These are phyloP conservation scores for Aspergillus piperis DNA, from an alignment of 2,329 filamentous ascomycete genomes.

Conservation along the genomic window DNA sequence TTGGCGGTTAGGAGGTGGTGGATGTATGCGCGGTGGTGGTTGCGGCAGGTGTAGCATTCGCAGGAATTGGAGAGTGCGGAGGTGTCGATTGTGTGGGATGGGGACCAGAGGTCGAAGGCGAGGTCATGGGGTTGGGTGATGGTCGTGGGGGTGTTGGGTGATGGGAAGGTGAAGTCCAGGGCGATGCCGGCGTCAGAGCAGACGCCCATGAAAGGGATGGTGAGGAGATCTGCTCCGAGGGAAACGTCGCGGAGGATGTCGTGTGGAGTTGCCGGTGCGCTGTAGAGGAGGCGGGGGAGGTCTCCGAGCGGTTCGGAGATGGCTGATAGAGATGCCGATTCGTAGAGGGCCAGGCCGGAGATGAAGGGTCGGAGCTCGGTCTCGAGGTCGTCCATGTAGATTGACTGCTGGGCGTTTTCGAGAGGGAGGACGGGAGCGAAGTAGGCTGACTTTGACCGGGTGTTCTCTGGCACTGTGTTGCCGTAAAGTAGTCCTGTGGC, in stretches of 20 bases:
- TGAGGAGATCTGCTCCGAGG: conserved; percentile 77
- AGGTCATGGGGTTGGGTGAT: conserved; percentile 50
- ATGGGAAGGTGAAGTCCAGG: conserved; percentile 67
- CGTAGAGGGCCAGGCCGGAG: conserved; percentile 75
- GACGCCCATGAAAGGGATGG: conserved; percentile 71
- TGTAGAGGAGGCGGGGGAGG: conserved; percentile 74
- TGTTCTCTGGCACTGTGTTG: conserved; percentile 30
- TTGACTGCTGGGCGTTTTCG: conserved; percentile 71
- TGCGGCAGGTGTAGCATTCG: conserved; percentile 77
- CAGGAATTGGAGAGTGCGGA: conserved; percentile 66
- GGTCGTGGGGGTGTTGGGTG: conserved; percentile 38
- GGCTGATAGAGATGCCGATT: conserved; percentile 67
- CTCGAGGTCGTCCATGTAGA: conserved; percentile 74
- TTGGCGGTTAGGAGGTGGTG: conserved; percentile 85
- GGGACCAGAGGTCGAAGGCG: conserved; percentile 76
- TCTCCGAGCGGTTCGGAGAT: conserved; percentile 61
- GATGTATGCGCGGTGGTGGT: conserved; percentile 83
- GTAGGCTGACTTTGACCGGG: conserved; percentile 51
- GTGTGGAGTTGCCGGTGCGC: conserved; percentile 69
- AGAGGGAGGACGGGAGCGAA: conserved; percentile 73
- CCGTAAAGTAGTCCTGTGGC: conserved; percentile 56
- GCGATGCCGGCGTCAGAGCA: conserved; percentile 85
- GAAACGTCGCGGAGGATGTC: conserved; percentile 73
- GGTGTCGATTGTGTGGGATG: conserved; percentile 62
- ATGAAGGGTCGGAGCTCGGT: conserved; percentile 62